A percentile compares a stretch with the other conserved stretches of the same genome.
phyloP scores from a whole-genome alignment of 139 green algal genomes.

The Tetraselmis striata region DNA sequence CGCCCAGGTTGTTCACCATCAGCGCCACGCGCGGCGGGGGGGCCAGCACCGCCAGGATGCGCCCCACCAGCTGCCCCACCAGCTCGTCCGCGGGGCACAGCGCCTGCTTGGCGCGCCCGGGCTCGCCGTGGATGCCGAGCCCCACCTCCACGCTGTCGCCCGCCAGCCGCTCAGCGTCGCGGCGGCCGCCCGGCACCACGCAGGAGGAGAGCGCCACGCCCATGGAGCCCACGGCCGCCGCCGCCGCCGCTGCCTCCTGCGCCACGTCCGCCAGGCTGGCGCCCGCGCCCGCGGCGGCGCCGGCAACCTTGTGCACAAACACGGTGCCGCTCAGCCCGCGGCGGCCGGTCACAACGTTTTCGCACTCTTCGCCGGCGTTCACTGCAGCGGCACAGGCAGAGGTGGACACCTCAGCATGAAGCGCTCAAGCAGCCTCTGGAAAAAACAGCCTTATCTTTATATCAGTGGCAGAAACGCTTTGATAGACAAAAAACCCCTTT shows the following conservation, averaged over 20 bases:
- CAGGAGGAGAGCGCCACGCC: constrained; percentile 59
- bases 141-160: constrained; percentile 70
- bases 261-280: constrained; percentile 44
- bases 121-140: constrained; percentile 85
- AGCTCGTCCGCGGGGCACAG: constrained; percentile 24
- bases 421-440: no score
- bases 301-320: constrained; percentile 86
- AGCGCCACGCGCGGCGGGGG: constrained; percentile 30
- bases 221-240: constrained; percentile 46
- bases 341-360: constrained; percentile 46
- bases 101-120: constrained; percentile 34
- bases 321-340: constrained; percentile 79
- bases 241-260: constrained; percentile 32
- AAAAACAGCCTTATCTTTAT: no score
- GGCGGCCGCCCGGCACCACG: constrained; percentile 50
- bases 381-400: not conserved
- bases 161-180: constrained; percentile 20
- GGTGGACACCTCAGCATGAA: no score
- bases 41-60: constrained; percentile 14
- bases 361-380: constrained; percentile 63
- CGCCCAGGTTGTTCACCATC: constrained; percentile 74
- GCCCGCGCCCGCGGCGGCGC: constrained; percentile 60
- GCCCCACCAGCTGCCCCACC: constrained; percentile 30
- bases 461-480: no score
- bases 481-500: no score